Conservation (phyloP, 106 monocot species). For the Alisma plantagoaquatica region DNA sequence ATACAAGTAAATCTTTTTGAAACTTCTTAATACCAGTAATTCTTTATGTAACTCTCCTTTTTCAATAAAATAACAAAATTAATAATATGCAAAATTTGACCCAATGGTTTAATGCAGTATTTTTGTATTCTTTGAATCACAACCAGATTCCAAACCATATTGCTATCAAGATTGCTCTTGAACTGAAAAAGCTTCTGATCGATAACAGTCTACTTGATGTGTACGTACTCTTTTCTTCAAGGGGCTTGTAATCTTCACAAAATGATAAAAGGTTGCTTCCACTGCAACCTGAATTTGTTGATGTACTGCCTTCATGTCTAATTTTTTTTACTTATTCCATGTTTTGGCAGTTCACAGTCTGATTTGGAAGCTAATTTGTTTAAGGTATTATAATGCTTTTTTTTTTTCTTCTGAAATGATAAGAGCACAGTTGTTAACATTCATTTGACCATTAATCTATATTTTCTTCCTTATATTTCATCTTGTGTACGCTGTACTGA, state of each 20-base stretch:
- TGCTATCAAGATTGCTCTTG: conserved; percentile 94
- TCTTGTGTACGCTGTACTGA: too few relatives aligned
- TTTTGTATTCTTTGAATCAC: too few relatives aligned
- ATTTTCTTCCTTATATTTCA: neutral
- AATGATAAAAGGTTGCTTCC: neutral
- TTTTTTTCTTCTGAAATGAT: neutral
- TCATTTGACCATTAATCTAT: too few relatives aligned
- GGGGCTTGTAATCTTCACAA: neutral
- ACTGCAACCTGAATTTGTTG: too few relatives aligned
- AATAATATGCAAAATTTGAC: too few relatives aligned
- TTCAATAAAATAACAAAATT: too few relatives aligned
- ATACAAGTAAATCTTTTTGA: too few relatives aligned
- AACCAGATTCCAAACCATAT: conserved; percentile 98
- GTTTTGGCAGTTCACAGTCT: conserved; percentile 86
- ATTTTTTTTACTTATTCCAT: neutral
- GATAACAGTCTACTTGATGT: conserved; percentile 99
- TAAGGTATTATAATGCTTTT: conserved; percentile 37
- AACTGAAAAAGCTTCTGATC: conserved; percentile 92
- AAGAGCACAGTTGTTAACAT: conserved; percentile 1
- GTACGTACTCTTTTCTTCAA: conserved; percentile 40
- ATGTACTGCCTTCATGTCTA: conserved; percentile 1
- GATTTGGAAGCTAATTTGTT: conserved; percentile 98
- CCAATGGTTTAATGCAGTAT: too few relatives aligned
- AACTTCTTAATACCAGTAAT: too few relatives aligned
- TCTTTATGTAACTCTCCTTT: too few relatives aligned